Percentiles rank a stretch among this genome's conserved stretches.
These are phyloP conservation scores for Diaporthe ampelina DNA, from an alignment of 2,329 filamentous ascomycete species.

Conservation along the genomic window DNA sequence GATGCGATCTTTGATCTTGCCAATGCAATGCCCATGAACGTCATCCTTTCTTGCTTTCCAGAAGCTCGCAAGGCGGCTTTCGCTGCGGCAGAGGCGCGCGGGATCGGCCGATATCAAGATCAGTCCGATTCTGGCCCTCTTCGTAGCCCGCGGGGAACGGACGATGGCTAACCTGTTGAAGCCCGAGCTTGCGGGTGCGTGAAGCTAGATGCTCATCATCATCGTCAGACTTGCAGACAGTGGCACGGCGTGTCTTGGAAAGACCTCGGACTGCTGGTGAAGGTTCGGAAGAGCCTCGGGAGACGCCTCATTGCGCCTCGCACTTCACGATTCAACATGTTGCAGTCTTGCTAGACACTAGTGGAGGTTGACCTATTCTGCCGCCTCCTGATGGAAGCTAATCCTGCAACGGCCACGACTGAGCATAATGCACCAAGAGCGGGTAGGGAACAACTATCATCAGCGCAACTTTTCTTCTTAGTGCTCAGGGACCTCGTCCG, in stretches of 20 bases:
- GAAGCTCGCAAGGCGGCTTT: conserved; percentile 25
- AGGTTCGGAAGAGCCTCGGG: not conserved
- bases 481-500: conserved; percentile 3
- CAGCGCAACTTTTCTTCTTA: not conserved
- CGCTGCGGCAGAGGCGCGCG: conserved; percentile 16
- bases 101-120: conserved; percentile 27
- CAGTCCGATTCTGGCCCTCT: conserved; percentile 10
- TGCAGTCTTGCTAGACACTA: not conserved
- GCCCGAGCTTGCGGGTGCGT: conserved; percentile 1
- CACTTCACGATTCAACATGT: not conserved
- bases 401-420: conserved; percentile 14
- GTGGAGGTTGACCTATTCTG: not conserved
- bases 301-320: conserved; percentile 1
- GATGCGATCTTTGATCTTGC: conserved; percentile 3
- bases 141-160: not conserved
- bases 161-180: conserved; percentile 26
- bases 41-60: conserved; percentile 16
- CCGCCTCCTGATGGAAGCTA: not conserved
- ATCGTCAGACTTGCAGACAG: not conserved
- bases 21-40: conserved; percentile 4
- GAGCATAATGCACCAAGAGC: conserved; percentile 9
- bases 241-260: not conserved
- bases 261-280: not conserved
- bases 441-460: not conserved
- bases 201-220: not conserved